A percentile compares a stretch with the other conserved stretches of the same genome.
Evolutionary conservation across 139 green algal species (phyloP).

Genomic region (Marvania coccoides): DNA sequence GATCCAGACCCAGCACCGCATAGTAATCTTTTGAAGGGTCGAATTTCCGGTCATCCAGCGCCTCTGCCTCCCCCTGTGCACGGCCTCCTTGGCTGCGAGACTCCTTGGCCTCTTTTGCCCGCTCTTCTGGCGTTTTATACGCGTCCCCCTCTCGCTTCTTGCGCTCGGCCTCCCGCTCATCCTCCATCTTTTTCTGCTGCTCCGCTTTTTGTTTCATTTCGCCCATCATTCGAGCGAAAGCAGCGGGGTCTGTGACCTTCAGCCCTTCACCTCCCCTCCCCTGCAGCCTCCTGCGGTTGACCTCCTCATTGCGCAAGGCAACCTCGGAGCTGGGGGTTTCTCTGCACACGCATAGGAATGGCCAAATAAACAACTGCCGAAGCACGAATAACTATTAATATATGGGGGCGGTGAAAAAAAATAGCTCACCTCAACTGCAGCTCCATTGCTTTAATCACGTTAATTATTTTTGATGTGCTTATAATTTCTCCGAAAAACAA

Average conservation of each 20-base stretch:
- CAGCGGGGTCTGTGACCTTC: slow-evolving; percentile 20
- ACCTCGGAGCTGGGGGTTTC: background rate
- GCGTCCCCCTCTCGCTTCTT: slow-evolving; percentile 6
- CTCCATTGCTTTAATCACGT: too few species aligned
- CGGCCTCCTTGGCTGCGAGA: background rate
- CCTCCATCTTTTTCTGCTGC: slow-evolving; percentile 19
- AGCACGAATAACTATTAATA: too few species aligned
- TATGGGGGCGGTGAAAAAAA: too few species aligned
- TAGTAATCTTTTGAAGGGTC: slow-evolving; percentile 60
- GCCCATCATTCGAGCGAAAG: slow-evolving; percentile 14
- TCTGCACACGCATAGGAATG: too few species aligned
- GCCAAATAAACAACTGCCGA: too few species aligned
- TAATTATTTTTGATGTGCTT: too few species aligned
- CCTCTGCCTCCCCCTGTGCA: slow-evolving; percentile 5
- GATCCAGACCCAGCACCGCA: slow-evolving; percentile 44
- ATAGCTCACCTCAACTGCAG: slow-evolving; percentile 5
- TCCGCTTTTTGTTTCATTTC: slow-evolving; percentile 24
- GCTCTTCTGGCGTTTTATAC: slow-evolving; percentile 31
- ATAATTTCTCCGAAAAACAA: too few species aligned
- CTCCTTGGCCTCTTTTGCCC: slow-evolving; percentile 32
- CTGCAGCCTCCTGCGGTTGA: slow-evolving; percentile 5
- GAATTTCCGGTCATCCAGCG: slow-evolving; percentile 10
- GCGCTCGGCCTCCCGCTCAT: slow-evolving; percentile 17
- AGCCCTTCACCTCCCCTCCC: background rate
- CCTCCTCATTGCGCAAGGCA: slow-evolving; percentile 11